Evolutionary conservation across 1,139 yeast species (phyloP).

Genomic region (Debaryomyces singareniensis): DNA sequence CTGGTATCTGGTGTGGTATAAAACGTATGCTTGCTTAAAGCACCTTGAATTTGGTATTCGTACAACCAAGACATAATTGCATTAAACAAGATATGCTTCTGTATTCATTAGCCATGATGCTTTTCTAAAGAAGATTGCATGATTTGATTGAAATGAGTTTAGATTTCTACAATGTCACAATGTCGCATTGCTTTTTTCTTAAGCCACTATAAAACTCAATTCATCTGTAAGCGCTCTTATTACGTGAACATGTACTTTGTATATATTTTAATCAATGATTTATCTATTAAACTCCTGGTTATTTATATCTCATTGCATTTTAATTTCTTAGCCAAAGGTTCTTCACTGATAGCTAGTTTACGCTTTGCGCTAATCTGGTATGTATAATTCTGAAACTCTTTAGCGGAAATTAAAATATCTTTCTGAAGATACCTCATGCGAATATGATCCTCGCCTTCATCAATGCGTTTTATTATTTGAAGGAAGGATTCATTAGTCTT

Average conservation of each 20-base stretch:
- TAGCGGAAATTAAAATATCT: constrained; percentile 16
- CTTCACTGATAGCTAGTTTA: neutral
- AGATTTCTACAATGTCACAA: too few relatives aligned
- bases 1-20: constrained; percentile 88
- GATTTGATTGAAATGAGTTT: too few relatives aligned
- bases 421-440: constrained; percentile 29
- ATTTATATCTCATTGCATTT: too few relatives aligned
- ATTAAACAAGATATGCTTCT: neutral
- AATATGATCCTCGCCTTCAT: constrained; percentile 27
- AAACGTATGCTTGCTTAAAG: constrained; percentile 42
- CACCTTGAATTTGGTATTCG: neutral
- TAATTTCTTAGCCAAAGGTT: neutral
- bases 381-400: constrained; percentile 12
- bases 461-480: constrained; percentile 19
- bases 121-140: too few relatives aligned
- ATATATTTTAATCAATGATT: neutral
- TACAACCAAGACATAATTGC: neutral
- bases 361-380: constrained; percentile 3
- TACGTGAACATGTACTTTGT: too few relatives aligned
- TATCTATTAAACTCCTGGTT: too few relatives aligned
- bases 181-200: too few relatives aligned
- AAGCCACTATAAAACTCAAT: too few relatives aligned
- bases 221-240: too few relatives aligned
- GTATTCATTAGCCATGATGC: too few relatives aligned
- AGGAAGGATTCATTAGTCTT: constrained; percentile 51